Evolutionary conservation across 202 grass and related monocot genomes (phyloP), one percentile per base, ranked within the genome.

Genomic region (Saccharum hybrid): DNA sequence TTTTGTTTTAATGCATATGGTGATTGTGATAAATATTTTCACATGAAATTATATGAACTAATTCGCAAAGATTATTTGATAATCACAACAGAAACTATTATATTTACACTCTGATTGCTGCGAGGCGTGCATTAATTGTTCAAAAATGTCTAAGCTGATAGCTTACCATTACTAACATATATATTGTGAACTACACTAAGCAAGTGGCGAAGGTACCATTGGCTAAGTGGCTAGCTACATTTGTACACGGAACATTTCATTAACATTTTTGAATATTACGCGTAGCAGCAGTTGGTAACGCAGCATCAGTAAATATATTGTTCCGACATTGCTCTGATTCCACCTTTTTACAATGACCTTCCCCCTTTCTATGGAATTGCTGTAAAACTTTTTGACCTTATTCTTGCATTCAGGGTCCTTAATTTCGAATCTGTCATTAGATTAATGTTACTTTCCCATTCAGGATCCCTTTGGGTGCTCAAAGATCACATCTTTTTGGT

Each of bases 321-420:
- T 48, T 75, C 45, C 62, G 41, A 59, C 63, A 68, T 43, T 37
- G 52, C 63, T 87, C 52, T 80, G 88, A 75, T 90, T 80, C 69
- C 75, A 75, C 9, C 45, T 46, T 70, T 78, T 75, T 7, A 78
- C 49, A 39, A 43, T 63, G 40, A 3, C 63, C 37, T 38, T 49
- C 22, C 41, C 48, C 26, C n/a, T 75, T 73, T n/a, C 22, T 39
- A 76, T 75, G 64, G 63, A 79, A 57, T 83, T 78, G 79, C 8
- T 83, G 52, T 75, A 78, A 75, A 90, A 75, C 37, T 37, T 87
- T 90, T 83, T 84, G 84, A 90, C 88, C 75, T 71, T 83, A 84
- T 87, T 83, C 79, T 80, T 61, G 38, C 34, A 63, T 87, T 83
- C 68, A 37, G 33, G 54, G 79, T 80, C 65, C 33, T 83, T 79